Base-by-base conservation (phyloP, 805 yeast species). In the Candida dendrica region DNA sequence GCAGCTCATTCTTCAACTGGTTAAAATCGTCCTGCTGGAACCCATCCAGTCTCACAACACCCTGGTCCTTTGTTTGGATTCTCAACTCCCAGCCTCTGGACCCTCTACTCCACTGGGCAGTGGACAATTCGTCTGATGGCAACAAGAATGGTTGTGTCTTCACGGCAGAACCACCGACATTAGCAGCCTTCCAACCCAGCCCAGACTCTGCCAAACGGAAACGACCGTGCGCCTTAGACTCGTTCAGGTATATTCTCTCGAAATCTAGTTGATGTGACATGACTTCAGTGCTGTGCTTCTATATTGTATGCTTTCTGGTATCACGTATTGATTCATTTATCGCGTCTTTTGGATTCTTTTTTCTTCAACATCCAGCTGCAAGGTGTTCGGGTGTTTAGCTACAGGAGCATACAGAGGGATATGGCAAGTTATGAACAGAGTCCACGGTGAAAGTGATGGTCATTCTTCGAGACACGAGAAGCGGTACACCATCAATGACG, bases 161-260 rank as follows among this genome's bases (percentile, higher is more conserved):
- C 22, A 67, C 67, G 33, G 72, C 66, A 19, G 73, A 63, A 33
- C 71, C 68, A 13, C 72, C 74, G 6, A 72, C 65, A 15, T 75
- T 60, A 2, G 79, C 66, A 0, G 81, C 81, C 59, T 91, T 91
- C 99, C 99, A 93, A 37, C 99, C 99, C 24, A 93, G 73, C 39
- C 99, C 99, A n/a, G 95, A 81, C 48, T 85, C 93, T 13, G 97
- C 96, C 48, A 93, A 77, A 65, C 98, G 87, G 74, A 91, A 82
- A 53, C 95, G 81, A 19, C 99, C 99, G 37, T 78, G 75, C 33
- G 74, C 70, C 52, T 79, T 79, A 42, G 95, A 85, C 62, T 85
- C 95, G 63, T 93, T 90, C 60, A 88, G 69, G 60, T 87, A 90
- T 49, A 93, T 88, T 60, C 83, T 81, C 58, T 93, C 98, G 61